Percentiles rank a stretch among this genome's conserved stretches.
These are phyloP conservation scores for Fusarium sp. DNA, from an alignment of 2,329 filamentous ascomycete genomes.

Conservation along the genomic window DNA sequence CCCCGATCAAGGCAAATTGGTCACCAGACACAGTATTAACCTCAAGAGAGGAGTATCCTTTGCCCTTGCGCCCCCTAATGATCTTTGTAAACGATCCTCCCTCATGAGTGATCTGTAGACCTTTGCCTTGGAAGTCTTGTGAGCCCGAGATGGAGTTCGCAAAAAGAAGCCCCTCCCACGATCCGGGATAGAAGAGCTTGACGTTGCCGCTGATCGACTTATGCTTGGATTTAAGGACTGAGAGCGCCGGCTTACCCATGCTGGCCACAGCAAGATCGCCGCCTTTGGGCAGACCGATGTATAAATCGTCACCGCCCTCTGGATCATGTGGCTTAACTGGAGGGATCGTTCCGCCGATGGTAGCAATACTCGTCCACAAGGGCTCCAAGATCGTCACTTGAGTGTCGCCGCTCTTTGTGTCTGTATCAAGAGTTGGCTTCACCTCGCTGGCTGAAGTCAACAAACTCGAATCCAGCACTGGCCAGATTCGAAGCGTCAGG, in stretches of 20 bases:
- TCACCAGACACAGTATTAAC: constrained; percentile 48
- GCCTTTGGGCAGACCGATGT: constrained; percentile 25
- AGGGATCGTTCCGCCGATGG: constrained; percentile 10
- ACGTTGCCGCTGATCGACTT: constrained; percentile 58
- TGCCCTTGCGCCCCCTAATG: constrained; percentile 56
- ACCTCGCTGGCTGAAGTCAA: constrained; percentile 4
- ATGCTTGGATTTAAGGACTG: constrained; percentile 56
- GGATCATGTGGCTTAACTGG: constrained; percentile 31
- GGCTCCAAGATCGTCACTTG: constrained; percentile 56
- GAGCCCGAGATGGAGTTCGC: constrained; percentile 55
- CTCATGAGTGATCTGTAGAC: constrained; percentile 52
- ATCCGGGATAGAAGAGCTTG: constrained; percentile 57
- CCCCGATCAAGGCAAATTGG: constrained; percentile 45
- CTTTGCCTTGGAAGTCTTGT: constrained; percentile 55
- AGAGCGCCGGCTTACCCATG: constrained; percentile 40
- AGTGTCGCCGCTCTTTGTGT: constrained; percentile 57
- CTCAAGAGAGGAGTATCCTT: constrained; percentile 48
- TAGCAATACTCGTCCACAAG: constrained; percentile 50
- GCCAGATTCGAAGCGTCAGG: constrained; percentile 55
- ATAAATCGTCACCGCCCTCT: constrained; percentile 32
- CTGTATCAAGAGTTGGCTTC: constrained; percentile 52
- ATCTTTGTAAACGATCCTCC: constrained; percentile 47
- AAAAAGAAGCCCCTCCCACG: constrained; percentile 61
- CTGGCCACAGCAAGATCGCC: not conserved
- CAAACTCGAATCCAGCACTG: constrained; percentile 52